These are phyloP conservation scores for Russula virescens DNA, from an alignment of 768 basidiomycete genomes.

Conservation along the genomic window DNA sequence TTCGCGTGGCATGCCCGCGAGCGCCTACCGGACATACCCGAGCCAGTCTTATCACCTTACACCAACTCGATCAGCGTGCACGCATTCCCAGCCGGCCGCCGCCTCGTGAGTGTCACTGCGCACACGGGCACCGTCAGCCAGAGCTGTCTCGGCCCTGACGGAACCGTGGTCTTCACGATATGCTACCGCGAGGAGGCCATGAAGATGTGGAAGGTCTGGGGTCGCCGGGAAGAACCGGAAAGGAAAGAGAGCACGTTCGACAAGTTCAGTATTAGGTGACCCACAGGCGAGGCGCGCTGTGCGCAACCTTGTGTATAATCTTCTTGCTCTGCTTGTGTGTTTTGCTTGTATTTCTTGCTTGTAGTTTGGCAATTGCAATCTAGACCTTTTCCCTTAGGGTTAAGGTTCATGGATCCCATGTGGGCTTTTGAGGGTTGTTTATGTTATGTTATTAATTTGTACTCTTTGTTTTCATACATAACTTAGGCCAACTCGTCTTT, in stretches of 20 bases:
- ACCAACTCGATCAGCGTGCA: constrained; percentile 45
- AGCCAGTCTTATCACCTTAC: constrained; percentile 24
- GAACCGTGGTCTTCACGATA: constrained; percentile 57
- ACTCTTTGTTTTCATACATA: too few relatives aligned
- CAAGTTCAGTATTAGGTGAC: constrained; percentile 22
- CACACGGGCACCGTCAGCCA: constrained; percentile 51
- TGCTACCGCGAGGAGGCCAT: constrained; percentile 61
- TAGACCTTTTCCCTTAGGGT: too few relatives aligned
- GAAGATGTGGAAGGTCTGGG: constrained; percentile 71
- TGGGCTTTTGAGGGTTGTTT: neutral
- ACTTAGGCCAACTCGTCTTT: too few relatives aligned
- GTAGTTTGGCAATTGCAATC: neutral
- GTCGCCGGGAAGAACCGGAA: constrained; percentile 16
- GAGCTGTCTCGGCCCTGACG: constrained; percentile 58
- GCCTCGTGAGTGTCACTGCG: constrained; percentile 51
- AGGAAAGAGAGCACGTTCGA: constrained; percentile 23
- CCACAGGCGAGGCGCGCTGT: neutral
- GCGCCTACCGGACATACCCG: constrained; percentile 15
- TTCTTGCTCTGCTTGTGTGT: constrained; percentile 9
- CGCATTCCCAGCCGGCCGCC: constrained; percentile 47
- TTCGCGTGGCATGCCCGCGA: constrained; percentile 36
- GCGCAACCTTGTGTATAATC: neutral
- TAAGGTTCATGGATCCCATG: too few relatives aligned
- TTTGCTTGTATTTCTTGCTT: constrained; percentile 14
- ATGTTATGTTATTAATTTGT: too few relatives aligned